Evolutionary conservation across 768 basidiomycete genomes (phyloP).

Genomic region (Mycena amicta): DNA sequence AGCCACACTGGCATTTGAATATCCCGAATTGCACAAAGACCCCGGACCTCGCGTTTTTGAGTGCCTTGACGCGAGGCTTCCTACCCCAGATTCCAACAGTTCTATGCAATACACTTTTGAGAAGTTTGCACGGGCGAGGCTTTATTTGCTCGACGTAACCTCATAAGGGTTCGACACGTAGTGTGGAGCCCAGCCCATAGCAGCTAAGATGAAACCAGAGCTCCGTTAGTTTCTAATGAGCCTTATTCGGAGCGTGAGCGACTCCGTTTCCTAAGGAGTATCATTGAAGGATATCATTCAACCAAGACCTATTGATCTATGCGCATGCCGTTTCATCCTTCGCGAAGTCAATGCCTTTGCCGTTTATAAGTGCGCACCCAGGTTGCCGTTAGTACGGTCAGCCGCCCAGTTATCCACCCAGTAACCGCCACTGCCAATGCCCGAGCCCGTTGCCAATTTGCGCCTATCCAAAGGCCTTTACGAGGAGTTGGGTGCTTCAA

Average conservation of each 20-base stretch:
- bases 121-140: no score
- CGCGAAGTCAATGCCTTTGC: not conserved
- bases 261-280: not conserved
- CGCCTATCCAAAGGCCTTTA: slow-evolving; percentile 38
- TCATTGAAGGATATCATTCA: slow-evolving; percentile 6
- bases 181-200: no score
- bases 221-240: not conserved
- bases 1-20: no score
- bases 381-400: not conserved
- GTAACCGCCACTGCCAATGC: slow-evolving; percentile 7
- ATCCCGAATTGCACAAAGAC: no score
- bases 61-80: no score
- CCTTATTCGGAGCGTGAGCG: not conserved
- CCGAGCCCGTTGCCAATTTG: not conserved
- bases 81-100: no score
- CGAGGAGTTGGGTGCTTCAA: slow-evolving; percentile 46
- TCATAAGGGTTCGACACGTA: no score
- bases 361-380: not conserved
- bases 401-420: not conserved
- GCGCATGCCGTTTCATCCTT: not conserved
- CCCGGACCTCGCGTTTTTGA: no score
- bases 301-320: not conserved
- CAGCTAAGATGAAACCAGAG: not conserved
- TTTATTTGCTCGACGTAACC: no score
- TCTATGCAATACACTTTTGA: no score